A percentile compares a stretch with the other conserved stretches of the same genome.
Evolutionary conservation across 352 stramenopile genomes (phyloP).

Genomic region (Aphanomyces astaci): DNA sequence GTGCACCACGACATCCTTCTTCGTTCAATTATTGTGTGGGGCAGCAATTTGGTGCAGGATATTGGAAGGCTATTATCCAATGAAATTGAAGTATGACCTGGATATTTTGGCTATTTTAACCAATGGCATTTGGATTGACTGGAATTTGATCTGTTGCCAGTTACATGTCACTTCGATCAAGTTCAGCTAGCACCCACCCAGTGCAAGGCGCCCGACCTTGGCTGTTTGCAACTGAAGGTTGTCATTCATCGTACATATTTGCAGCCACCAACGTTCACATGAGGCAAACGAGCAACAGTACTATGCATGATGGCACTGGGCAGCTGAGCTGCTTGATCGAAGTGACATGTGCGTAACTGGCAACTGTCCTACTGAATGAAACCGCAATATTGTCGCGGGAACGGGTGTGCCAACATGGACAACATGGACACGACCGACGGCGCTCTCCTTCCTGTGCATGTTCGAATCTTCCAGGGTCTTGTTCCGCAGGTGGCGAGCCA

Average conservation of each 20-base stretch:
- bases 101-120: neutral
- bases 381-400: too few species aligned
- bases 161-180: too few species aligned
- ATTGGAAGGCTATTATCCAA: conserved; percentile 3
- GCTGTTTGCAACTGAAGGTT: too few species aligned
- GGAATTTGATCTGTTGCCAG: too few species aligned
- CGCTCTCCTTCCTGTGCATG: neutral
- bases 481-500: conserved; percentile 67
- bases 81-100: neutral
- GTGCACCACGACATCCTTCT: conserved; percentile 26
- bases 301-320: too few species aligned
- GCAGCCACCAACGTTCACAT: too few species aligned
- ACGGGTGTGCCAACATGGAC: neutral
- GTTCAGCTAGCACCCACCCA: too few species aligned
- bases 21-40: neutral
- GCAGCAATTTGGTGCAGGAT: neutral
- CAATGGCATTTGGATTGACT: too few species aligned
- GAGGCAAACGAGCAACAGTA: too few species aligned
- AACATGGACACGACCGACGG: neutral
- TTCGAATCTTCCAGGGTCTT: conserved; percentile 53
- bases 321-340: too few species aligned
- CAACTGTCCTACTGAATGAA: neutral
- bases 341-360: neutral
- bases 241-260: too few species aligned
- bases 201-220: too few species aligned